Percentiles rank a stretch among this genome's conserved stretches.
phyloP scores from a whole-genome alignment of 306 rosid genomes.

The Cajanus cajan region DNA sequence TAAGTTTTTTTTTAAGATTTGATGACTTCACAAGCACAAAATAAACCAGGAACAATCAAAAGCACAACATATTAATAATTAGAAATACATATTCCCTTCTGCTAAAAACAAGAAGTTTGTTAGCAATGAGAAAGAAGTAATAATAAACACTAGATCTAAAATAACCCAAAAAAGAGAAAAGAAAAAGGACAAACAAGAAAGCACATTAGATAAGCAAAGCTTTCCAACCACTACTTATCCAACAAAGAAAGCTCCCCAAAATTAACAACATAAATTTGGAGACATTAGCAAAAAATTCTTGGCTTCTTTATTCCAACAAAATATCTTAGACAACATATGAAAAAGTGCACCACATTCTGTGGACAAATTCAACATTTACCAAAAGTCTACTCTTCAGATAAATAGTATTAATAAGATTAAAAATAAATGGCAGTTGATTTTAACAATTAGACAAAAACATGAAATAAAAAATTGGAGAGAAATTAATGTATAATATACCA shows the following conservation, averaged over 20 bases:
- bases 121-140: background rate
- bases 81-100: background rate
- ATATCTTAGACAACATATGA: background rate
- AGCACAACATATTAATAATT: background rate
- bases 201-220: background rate
- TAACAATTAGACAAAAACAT: background rate
- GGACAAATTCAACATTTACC: background rate
- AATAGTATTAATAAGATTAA: background rate
- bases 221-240: background rate
- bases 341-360: background rate
- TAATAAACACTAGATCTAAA: background rate
- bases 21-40: background rate
- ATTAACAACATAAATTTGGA: no score
- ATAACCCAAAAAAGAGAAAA: background rate
- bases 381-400: background rate
- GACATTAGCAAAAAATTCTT: background rate
- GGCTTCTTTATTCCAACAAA: background rate
- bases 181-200: background rate
- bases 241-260: slow-evolving; percentile 1
- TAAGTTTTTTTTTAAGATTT: background rate
- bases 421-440: background rate
- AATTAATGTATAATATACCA: background rate
- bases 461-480: background rate
- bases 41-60: background rate
- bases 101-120: background rate